Percentiles rank a stretch among this genome's conserved stretches.
Evolutionary conservation across 345 rosid species (phyloP).

Genomic region (Boechera retrofracta): DNA sequence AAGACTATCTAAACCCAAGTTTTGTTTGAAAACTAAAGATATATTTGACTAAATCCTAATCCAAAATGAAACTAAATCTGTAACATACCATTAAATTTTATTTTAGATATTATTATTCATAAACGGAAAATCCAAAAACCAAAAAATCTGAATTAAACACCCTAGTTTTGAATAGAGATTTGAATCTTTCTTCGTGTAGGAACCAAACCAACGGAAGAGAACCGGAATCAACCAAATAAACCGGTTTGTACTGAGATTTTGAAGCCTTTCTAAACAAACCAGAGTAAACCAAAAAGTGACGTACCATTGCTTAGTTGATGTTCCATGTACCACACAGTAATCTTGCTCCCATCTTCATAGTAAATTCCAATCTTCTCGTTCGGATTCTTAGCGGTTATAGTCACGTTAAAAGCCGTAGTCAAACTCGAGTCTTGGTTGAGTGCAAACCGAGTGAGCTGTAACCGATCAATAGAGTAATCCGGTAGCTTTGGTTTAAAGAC

Average conservation of each 20-base stretch:
- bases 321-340: slow-evolving; percentile 60
- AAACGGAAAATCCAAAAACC: not conserved
- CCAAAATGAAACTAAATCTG: not conserved
- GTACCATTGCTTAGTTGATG: slow-evolving; percentile 60
- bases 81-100: not conserved
- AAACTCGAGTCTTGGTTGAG: slow-evolving; percentile 54
- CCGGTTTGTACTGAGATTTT: not conserved
- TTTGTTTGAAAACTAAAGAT: not conserved
- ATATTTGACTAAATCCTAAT: too few relatives aligned
- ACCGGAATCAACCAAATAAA: not conserved
- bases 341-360: slow-evolving; percentile 81
- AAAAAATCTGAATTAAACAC: too few relatives aligned
- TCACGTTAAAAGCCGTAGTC: slow-evolving; percentile 62
- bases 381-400: slow-evolving; percentile 71
- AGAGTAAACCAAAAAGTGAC: slow-evolving; percentile 19
- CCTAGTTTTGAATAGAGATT: not conserved
- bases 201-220: not conserved
- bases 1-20: too few relatives aligned
- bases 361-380: slow-evolving; percentile 81
- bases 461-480: slow-evolving; percentile 59
- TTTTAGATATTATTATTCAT: not conserved
- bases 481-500: slow-evolving; percentile 83
- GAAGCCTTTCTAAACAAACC: not conserved
- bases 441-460: slow-evolving; percentile 60
- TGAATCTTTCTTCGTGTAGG: not conserved